Evolutionary conservation across 495 filamentous ascomycete species (phyloP).

Genomic region (Oidiodendron maius): DNA sequence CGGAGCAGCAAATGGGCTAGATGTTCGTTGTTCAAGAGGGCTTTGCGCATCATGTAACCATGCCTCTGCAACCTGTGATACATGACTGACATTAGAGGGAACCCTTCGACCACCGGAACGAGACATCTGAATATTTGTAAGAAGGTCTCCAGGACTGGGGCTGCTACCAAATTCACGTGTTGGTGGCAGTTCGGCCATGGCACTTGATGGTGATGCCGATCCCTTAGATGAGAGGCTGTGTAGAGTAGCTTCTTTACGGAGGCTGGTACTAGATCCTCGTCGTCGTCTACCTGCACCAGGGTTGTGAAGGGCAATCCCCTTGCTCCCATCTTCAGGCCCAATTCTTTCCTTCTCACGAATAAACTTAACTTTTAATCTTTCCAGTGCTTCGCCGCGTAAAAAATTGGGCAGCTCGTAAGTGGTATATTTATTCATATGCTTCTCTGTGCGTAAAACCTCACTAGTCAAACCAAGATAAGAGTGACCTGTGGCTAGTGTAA

Average conservation of each 20-base stretch:
- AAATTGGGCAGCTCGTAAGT: slow-evolving; percentile 89
- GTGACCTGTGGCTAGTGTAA: slow-evolving; percentile 90
- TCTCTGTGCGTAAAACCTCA: slow-evolving; percentile 87
- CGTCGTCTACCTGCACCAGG: slow-evolving; percentile 49
- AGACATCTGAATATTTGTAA: slow-evolving; percentile 73
- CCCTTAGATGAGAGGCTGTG: slow-evolving; percentile 52
- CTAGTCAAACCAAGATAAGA: slow-evolving; percentile 86
- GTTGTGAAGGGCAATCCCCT: slow-evolving; percentile 95
- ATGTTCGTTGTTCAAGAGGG: slow-evolving; percentile 54
- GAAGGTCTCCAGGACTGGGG: slow-evolving; percentile 70
- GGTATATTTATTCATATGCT: slow-evolving; percentile 86
- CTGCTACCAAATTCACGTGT: slow-evolving; percentile 31
- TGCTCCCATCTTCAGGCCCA: slow-evolving; percentile 75
- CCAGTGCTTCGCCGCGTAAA: slow-evolving; percentile 75
- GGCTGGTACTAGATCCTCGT: slow-evolving; percentile 63
- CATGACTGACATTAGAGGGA: slow-evolving; percentile 23
- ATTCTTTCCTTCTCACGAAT: slow-evolving; percentile 77
- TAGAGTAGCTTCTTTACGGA: slow-evolving; percentile 77
- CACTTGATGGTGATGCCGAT: slow-evolving; percentile 24
- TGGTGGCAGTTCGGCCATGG: slow-evolving; percentile 22
- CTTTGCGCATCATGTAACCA: slow-evolving; percentile 30
- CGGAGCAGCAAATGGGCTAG: slow-evolving; percentile 52
- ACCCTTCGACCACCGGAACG: slow-evolving; percentile 45
- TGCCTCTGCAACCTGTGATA: slow-evolving; percentile 16
- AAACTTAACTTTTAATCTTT: slow-evolving; percentile 91